Conservation (phyloP, 805 yeast species). For the Barnettozyma californica region DNA sequence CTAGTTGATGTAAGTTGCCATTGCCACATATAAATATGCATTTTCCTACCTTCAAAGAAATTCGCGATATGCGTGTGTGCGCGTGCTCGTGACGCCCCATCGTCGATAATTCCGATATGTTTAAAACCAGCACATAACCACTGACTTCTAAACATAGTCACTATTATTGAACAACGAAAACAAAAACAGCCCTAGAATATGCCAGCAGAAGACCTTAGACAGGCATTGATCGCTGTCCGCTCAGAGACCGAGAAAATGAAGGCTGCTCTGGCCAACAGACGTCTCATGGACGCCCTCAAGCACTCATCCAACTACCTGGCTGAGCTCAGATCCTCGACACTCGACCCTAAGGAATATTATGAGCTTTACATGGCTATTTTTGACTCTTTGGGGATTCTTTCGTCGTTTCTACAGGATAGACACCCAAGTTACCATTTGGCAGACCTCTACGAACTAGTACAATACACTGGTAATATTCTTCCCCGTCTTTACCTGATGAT, state of each 20-base stretch:
- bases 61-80: too few species aligned
- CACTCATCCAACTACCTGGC: slow-evolving; percentile 79
- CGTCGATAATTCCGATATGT: slow-evolving; percentile 2
- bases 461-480: slow-evolving; percentile 88
- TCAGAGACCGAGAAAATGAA: slow-evolving; percentile 8
- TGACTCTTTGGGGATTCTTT: slow-evolving; percentile 71
- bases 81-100: background rate
- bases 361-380: slow-evolving; percentile 81
- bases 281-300: slow-evolving; percentile 81
- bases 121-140: background rate
- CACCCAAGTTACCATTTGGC: slow-evolving; percentile 73
- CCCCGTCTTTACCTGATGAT: slow-evolving; percentile 94
- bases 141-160: too few species aligned
- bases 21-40: too few species aligned
- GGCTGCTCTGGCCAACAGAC: slow-evolving; percentile 28
- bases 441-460: slow-evolving; percentile 90
- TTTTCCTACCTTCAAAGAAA: too few species aligned
- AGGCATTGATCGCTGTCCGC: slow-evolving; percentile 7
- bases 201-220: slow-evolving; percentile 6
- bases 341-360: slow-evolving; percentile 89
- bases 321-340: slow-evolving; percentile 69
- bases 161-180: too few species aligned
- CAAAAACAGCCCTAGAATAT: slow-evolving; percentile 1
- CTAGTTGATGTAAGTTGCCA: background rate
- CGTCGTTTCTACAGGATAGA: slow-evolving; percentile 57